Evolutionary conservation across 306 rosid genomes (phyloP).

Genomic region (Myrica gale): DNA sequence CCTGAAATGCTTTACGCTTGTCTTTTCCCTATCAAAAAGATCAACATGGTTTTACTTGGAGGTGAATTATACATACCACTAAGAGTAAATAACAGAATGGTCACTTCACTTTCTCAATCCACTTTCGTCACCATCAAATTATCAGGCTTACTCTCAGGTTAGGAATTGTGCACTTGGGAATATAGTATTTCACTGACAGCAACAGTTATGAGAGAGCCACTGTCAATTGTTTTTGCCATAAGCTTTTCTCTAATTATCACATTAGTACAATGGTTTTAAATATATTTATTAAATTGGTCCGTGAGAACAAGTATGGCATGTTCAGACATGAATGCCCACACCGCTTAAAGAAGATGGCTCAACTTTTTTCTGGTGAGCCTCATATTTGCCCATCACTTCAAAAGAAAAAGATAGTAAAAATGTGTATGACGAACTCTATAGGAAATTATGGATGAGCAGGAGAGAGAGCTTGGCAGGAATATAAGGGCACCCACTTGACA

Average conservation of each 20-base stretch:
- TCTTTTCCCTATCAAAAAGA: constrained; percentile 69
- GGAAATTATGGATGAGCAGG: neutral
- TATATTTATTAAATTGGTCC: neutral
- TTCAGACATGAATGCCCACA: neutral
- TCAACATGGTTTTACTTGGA: neutral
- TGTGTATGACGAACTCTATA: too few species aligned
- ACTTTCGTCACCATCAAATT: neutral
- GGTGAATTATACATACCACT: neutral
- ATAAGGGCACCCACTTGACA: neutral
- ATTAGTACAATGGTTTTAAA: neutral
- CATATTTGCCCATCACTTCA: neutral
- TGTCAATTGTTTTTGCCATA: neutral
- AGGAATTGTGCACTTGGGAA: neutral
- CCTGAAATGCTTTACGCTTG: constrained; percentile 81
- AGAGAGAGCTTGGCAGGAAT: neutral
- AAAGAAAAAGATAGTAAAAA: neutral
- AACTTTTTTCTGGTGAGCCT: neutral
- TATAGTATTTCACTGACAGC: neutral
- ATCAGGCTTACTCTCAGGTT: neutral
- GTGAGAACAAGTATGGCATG: neutral
- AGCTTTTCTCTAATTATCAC: neutral
- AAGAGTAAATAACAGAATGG: neutral
- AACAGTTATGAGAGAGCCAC: neutral
- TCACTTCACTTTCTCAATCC: neutral
- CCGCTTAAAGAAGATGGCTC: neutral